Evolutionary conservation across 768 basidiomycete species (phyloP), one percentile per base, ranked within the genome.

Genomic region (Trametes meyenii): DNA sequence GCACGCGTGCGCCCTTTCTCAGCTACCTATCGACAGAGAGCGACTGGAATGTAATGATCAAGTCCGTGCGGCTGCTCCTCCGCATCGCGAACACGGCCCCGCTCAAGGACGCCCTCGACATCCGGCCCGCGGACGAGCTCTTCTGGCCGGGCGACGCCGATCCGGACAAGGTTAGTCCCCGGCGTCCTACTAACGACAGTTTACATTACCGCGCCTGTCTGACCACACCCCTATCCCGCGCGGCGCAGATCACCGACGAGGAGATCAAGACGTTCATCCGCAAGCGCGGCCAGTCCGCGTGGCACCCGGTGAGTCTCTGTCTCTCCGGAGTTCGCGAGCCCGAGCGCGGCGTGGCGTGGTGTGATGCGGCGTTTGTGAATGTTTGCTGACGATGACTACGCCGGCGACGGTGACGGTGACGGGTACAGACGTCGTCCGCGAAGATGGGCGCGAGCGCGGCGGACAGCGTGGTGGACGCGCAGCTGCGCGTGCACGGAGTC

Each of bases 401-500:
- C 42, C n/a, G n/a, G n/a, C n/a, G n/a, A n/a, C n/a, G n/a, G n/a
- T 33, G 4, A 33, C 29, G 29, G 29, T 33, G 29, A 3, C 29
- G 29, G 29, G 19, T 19, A 23, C 29, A 61, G 60, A 49, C 48
- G 13, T 61, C 78, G 16, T 76, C 79, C 0, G 75, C 74, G 46
- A 65, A 74, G 3, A 80, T 83, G 77, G 65, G 61, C 16, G 11
- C 17, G 33, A 38, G 44, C 26, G 5, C 52, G n/a, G 21, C 33
- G 3, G 38, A 52, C 10, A 81, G 82, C 42, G 80, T 79, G 3
- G 78, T 82, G 50, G 77, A 79, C 64, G 72, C 73, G 33, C 68
- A 74, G 40, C 63, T 78, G 21, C 65, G 70, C 10, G 80, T 83
- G 1, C 77, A 82, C 66, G 81, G 79, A 17, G 71, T 77, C 10